Conservation (phyloP, 2,329 filamentous ascomycete genomes). For the Venturia oleaginea region DNA sequence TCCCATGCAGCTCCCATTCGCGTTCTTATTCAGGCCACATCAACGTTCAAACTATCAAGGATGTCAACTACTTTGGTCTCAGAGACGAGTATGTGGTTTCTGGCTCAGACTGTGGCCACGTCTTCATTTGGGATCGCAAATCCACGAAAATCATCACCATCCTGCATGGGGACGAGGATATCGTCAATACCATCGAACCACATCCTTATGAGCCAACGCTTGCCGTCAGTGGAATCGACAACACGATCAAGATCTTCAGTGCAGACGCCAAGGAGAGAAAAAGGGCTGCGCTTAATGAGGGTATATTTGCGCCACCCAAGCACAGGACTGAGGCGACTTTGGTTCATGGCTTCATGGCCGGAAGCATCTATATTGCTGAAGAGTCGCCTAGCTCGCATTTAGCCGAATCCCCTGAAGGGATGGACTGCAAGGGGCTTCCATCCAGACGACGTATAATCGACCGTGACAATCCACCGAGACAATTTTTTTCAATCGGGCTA, state of each 20-base stretch:
- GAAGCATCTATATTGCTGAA: neutral
- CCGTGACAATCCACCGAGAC: neutral
- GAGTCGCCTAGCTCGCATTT: neutral
- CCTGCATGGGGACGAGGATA: slow-evolving; percentile 56
- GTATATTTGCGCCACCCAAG: neutral
- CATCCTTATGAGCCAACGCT: slow-evolving; percentile 60
- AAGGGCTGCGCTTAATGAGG: neutral
- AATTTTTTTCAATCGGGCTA: neutral
- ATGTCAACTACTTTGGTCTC: slow-evolving; percentile 59
- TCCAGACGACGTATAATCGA: neutral
- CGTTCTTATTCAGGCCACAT: slow-evolving; percentile 54
- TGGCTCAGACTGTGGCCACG: slow-evolving; percentile 55
- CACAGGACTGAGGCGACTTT: neutral
- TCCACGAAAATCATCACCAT: slow-evolving; percentile 54
- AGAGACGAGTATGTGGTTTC: slow-evolving; percentile 61
- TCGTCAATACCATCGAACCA: slow-evolving; percentile 54
- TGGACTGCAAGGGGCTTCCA: neutral
- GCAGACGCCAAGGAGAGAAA: slow-evolving; percentile 37
- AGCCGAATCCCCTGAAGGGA: neutral
- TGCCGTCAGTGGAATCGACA: slow-evolving; percentile 58
- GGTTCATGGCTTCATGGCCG: neutral
- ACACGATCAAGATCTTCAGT: slow-evolving; percentile 61
- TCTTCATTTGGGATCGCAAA: slow-evolving; percentile 62
- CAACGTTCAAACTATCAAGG: slow-evolving; percentile 59
- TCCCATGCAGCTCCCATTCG: slow-evolving; percentile 48